Percentiles rank a stretch among this genome's conserved stretches.
These are phyloP conservation scores for Colletotrichum cuscutae DNA, from an alignment of 2,329 filamentous ascomycete species.

Conservation along the genomic window DNA sequence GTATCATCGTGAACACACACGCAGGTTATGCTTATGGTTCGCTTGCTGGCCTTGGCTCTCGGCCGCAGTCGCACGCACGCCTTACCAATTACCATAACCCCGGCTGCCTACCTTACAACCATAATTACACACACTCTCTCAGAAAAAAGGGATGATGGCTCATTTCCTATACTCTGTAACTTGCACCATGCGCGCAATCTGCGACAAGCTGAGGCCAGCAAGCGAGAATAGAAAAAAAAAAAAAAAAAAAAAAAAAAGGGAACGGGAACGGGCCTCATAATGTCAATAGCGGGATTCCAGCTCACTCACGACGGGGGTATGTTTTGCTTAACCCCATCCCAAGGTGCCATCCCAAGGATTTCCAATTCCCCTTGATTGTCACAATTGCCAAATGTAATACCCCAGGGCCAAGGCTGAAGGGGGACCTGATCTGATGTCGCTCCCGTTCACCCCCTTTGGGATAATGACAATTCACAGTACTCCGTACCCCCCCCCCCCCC, in stretches of 20 bases:
- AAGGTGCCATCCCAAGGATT: constrained; percentile 16
- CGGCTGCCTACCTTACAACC: neutral
- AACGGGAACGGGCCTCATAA: constrained; percentile 19
- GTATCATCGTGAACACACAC: neutral
- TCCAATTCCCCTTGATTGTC: neutral
- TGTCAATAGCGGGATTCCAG: neutral
- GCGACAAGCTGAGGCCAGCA: constrained; percentile 21
- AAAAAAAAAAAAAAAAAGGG: too few relatives aligned
- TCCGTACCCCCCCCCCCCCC: neutral
- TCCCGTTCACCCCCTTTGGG: neutral
- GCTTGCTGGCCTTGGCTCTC: neutral
- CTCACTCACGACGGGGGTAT: neutral
- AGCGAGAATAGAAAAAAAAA: neutral
- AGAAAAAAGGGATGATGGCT: neutral
- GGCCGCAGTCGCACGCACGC: neutral
- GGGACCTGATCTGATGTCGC: neutral
- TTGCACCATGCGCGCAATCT: neutral
- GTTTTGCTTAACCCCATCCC: neutral
- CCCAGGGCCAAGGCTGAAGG: neutral
- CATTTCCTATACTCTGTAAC: neutral
- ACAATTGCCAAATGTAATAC: constrained; percentile 18
- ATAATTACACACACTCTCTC: neutral
- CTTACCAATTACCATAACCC: neutral
- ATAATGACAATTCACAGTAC: neutral
- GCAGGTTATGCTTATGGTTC: neutral